phyloP scores from a whole-genome alignment of 352 stramenopile genomes.

The Phytopythium montanum region DNA sequence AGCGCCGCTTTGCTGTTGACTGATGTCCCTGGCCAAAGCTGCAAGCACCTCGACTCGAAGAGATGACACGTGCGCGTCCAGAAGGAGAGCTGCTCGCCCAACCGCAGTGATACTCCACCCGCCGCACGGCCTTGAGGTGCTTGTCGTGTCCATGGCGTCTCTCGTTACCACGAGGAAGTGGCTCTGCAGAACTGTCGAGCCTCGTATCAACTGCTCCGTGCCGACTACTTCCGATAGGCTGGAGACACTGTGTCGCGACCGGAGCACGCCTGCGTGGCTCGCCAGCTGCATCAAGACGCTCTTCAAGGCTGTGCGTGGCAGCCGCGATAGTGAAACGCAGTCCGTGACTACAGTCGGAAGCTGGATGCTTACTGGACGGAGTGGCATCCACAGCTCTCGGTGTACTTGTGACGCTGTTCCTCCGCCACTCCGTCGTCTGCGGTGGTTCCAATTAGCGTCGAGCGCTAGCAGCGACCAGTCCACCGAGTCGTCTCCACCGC shows the following conservation, averaged over 20 bases:
- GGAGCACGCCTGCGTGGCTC: slow-evolving; percentile 6
- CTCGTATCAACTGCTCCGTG: not conserved
- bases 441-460: slow-evolving; percentile 9
- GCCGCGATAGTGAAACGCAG: not conserved
- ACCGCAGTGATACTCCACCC: not conserved
- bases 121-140: too few relatives aligned
- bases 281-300: slow-evolving; percentile 28
- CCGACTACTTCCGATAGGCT: not conserved
- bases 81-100: not conserved
- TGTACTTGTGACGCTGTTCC: not conserved
- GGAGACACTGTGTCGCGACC: not conserved
- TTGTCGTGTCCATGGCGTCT: not conserved
- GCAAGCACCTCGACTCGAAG: not conserved
- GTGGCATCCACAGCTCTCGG: slow-evolving; percentile 17
- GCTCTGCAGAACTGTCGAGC: not conserved
- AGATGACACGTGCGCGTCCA: not conserved
- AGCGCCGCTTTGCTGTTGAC: not conserved
- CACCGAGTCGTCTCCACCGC: not conserved
- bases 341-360: not conserved
- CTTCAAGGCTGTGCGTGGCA: slow-evolving; percentile 13
- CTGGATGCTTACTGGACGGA: slow-evolving; percentile 8
- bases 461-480: slow-evolving; percentile 19
- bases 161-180: not conserved
- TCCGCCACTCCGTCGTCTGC: not conserved
- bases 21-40: not conserved